Evolutionary conservation across 495 filamentous ascomycete genomes (phyloP).

Genomic region (Aspergillus kassunensis): DNA sequence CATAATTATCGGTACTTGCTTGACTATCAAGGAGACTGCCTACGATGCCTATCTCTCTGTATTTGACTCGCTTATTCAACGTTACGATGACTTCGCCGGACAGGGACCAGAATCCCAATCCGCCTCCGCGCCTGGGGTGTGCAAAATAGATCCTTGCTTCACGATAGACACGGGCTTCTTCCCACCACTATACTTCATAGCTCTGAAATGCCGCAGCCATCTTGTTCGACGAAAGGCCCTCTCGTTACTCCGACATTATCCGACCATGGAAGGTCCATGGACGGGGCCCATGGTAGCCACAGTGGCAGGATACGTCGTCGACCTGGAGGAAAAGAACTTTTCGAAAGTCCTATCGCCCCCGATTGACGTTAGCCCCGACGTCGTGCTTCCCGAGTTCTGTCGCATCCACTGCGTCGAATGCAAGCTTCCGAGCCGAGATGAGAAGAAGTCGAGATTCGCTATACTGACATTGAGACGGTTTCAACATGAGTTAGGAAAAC

Average conservation of each 20-base stretch:
- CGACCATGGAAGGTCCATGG: neutral
- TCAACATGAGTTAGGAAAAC: neutral
- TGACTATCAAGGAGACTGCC: neutral
- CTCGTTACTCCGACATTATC: neutral
- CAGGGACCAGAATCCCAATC: neutral
- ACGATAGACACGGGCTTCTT: neutral
- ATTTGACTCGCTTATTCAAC: neutral
- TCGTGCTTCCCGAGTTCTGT: neutral
- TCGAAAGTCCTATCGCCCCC: neutral
- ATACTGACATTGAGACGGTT: neutral
- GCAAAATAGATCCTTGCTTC: neutral
- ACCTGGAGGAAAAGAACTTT: neutral
- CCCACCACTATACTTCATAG: neutral
- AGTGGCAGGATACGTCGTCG: neutral
- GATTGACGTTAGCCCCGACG: neutral
- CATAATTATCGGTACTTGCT: neutral
- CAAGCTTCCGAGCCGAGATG: neutral
- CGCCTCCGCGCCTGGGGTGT: neutral
- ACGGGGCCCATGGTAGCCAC: neutral
- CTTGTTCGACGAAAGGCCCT: neutral
- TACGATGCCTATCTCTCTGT: neutral
- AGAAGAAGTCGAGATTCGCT: neutral
- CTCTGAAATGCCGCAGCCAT: neutral
- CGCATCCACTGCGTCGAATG: neutral
- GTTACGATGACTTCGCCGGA: neutral